These are phyloP conservation scores for Myriosclerotinia curreyana DNA, from an alignment of 2,329 filamentous ascomycete genomes.

Conservation along the genomic window DNA sequence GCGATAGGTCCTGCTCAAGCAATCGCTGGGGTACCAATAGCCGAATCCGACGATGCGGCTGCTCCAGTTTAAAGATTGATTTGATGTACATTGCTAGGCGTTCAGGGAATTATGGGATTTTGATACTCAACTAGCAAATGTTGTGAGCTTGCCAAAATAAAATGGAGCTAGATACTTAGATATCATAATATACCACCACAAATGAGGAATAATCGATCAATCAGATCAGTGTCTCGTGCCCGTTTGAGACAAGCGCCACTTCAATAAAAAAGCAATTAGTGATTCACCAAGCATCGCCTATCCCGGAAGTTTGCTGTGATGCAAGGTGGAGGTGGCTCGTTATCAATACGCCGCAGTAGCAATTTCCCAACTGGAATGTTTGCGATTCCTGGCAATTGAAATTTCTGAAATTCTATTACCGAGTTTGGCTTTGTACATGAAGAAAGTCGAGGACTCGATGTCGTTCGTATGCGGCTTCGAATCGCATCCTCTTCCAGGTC, in stretches of 20 bases:
- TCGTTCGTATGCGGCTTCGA: neutral
- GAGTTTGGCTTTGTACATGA: conserved; percentile 1
- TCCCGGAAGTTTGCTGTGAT: conserved; percentile 12
- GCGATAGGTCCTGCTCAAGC: conserved; percentile 45
- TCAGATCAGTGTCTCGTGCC: conserved; percentile 8
- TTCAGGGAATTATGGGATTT: conserved; percentile 13
- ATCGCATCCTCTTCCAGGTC: neutral
- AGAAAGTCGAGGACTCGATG: conserved; percentile 11
- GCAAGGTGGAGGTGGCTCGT: conserved; percentile 16
- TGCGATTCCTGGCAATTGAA: neutral
- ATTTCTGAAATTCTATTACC: neutral
- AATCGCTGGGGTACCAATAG: conserved; percentile 34
- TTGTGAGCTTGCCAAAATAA: neutral
- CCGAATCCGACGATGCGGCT: conserved; percentile 34
- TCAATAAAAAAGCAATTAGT: conserved; percentile 1
- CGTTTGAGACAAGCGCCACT: conserved; percentile 13
- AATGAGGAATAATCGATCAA: conserved; percentile 18
- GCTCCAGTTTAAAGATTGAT: conserved; percentile 25
- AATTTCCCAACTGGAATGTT: conserved; percentile 15
- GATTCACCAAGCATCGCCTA: conserved; percentile 2
- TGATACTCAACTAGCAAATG: conserved; percentile 18
- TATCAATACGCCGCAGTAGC: conserved; percentile 12
- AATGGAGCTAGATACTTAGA: conserved; percentile 14
- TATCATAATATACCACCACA: conserved; percentile 1
- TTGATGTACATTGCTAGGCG: conserved; percentile 28